Percentiles rank a stretch among this genome's conserved stretches.
These are phyloP conservation scores for Mucor circinelloides DNA, from an alignment of 371 early-diverging fungal genomes.

Conservation along the genomic window DNA sequence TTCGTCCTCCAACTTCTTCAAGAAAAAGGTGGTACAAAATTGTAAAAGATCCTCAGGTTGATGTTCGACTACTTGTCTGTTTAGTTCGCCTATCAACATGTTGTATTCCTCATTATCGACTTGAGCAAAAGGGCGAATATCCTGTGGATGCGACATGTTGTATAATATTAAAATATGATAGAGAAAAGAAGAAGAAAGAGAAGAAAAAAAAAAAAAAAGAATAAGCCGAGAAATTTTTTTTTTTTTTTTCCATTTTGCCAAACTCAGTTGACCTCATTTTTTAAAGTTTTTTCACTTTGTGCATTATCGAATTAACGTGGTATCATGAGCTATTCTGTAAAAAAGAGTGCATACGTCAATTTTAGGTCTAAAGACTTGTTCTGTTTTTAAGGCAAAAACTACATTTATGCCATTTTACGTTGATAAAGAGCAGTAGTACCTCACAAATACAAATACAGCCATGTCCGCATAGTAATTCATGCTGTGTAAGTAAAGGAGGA, in stretches of 20 bases:
- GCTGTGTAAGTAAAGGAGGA: not conserved
- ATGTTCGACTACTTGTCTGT: conserved; percentile 17
- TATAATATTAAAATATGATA: not conserved
- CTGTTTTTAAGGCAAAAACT: not conserved
- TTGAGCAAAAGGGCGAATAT: conserved; percentile 21
- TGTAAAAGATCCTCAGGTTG: conserved; percentile 79
- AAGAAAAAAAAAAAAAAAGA: not conserved
- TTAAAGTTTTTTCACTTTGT: not conserved
- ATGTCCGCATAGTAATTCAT: not conserved
- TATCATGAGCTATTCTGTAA: not conserved
- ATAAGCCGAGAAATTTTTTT: not conserved
- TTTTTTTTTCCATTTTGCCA: not conserved
- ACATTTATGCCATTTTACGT: too few relatives aligned
- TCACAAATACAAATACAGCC: not conserved
- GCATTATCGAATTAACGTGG: not conserved
- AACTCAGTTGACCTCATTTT: not conserved
- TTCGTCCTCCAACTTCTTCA: conserved; percentile 68
- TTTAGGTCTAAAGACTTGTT: not conserved
- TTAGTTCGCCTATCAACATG: conserved; percentile 30
- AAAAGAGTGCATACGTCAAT: not conserved
- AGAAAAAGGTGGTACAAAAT: conserved; percentile 87
- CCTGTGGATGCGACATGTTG: conserved; percentile 13
- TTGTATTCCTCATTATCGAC: conserved; percentile 26
- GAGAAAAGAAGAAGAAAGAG: not conserved
- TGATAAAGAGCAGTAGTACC: too few relatives aligned